A percentile compares a stretch with the other conserved stretches of the same genome.
Evolutionary conservation across 306 rosid species (phyloP).

Genomic region (Luffa aegyptiaca): DNA sequence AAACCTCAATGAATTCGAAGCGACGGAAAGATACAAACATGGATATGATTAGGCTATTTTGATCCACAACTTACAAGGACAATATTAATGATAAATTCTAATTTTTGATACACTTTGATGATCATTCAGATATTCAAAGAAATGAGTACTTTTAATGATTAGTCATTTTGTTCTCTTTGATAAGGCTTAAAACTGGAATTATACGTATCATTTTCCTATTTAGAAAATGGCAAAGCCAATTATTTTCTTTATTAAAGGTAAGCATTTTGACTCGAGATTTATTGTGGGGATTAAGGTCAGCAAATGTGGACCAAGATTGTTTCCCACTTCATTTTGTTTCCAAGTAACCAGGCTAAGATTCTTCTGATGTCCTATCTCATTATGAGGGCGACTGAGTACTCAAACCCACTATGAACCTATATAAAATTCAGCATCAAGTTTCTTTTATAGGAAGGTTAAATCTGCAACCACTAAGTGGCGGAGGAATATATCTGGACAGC

Average conservation of each 20-base stretch:
- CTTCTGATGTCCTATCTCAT: slow-evolving; percentile 35
- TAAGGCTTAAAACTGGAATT: slow-evolving; percentile 16
- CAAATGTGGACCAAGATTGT: slow-evolving; percentile 53
- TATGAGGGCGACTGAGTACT: slow-evolving; percentile 36
- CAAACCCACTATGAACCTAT: slow-evolving; percentile 33
- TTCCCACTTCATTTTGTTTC: slow-evolving; percentile 48
- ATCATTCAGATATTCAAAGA: background rate
- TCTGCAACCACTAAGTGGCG: slow-evolving; percentile 17
- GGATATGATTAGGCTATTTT: background rate
- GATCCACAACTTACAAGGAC: background rate
- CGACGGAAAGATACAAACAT: background rate
- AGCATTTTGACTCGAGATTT: slow-evolving; percentile 33
- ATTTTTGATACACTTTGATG: background rate
- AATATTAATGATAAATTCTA: background rate
- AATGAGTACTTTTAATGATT: slow-evolving; percentile 3
- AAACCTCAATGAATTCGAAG: background rate
- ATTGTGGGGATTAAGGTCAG: slow-evolving; percentile 38
- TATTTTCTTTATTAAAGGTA: slow-evolving; percentile 11
- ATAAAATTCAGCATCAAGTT: slow-evolving; percentile 7
- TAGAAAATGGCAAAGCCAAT: slow-evolving; percentile 15
- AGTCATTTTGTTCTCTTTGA: slow-evolving; percentile 7
- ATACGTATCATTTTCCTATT: slow-evolving; percentile 10
- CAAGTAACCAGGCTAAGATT: slow-evolving; percentile 22
- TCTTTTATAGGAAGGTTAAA: slow-evolving; percentile 12
- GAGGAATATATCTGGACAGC: background rate